Percentiles rank a stretch among this genome's conserved stretches.
phyloP scores from a whole-genome alignment of 768 basidiomycete species.

The Psilocybe sp. region DNA sequence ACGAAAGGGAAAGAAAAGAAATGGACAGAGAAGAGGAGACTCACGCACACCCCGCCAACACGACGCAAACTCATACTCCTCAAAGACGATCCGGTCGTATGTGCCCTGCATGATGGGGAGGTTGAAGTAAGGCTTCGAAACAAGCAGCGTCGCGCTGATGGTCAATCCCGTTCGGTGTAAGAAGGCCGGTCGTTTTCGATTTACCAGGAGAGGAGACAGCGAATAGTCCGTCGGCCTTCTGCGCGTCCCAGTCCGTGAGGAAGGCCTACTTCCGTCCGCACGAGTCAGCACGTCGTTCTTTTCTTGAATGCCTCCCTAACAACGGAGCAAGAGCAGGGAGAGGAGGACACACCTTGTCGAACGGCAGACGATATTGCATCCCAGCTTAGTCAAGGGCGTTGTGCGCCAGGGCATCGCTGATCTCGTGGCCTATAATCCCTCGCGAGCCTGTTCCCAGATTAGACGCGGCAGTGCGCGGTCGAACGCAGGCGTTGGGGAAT shows the following conservation, averaged over 20 bases:
- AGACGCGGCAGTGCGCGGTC: constrained; percentile 18
- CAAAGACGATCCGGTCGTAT: constrained; percentile 94
- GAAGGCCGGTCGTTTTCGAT: constrained; percentile 3
- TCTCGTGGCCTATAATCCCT: constrained; percentile 68
- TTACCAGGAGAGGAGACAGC: constrained; percentile 62
- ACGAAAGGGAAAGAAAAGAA: background rate
- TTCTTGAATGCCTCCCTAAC: background rate
- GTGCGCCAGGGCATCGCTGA: constrained; percentile 34
- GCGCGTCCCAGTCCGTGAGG: constrained; percentile 91
- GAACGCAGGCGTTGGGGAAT: constrained; percentile 77
- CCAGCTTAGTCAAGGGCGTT: constrained; percentile 76
- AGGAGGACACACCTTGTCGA: constrained; percentile 65
- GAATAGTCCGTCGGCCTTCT: constrained; percentile 86
- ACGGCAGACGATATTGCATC: constrained; percentile 78
- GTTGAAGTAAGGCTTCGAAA: constrained; percentile 96
- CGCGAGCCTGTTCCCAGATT: no score
- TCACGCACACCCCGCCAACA: constrained; percentile 81
- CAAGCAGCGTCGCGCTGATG: constrained; percentile 66
- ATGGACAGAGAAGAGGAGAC: constrained; percentile 25
- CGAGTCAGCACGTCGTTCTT: background rate
- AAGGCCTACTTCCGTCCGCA: constrained; percentile 66
- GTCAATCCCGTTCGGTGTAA: constrained; percentile 43
- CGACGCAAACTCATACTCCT: constrained; percentile 91
- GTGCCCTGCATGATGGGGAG: constrained; percentile 87
- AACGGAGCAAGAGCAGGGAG: no score